Evolutionary conservation across 495 filamentous ascomycete species (phyloP).

Genomic region (Trichoderma reesei): DNA sequence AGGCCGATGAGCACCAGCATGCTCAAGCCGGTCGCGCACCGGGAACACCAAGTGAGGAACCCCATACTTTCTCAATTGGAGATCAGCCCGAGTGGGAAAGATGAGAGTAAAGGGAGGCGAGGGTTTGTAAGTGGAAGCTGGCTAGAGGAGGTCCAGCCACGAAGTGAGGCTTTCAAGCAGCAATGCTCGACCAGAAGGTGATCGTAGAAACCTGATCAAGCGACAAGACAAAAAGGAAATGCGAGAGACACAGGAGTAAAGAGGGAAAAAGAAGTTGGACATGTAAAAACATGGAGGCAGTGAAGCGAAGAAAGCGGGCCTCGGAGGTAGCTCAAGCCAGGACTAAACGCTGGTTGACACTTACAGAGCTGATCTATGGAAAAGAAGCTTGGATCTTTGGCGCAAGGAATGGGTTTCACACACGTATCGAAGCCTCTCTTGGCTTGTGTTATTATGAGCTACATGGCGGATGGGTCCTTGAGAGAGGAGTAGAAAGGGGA

Average conservation of each 20-base stretch:
- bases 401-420: neutral
- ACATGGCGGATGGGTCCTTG: neutral
- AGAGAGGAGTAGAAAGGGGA: neutral
- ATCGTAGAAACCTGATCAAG: conserved; percentile 16
- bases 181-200: conserved; percentile 9
- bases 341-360: neutral
- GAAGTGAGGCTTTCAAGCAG: neutral
- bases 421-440: neutral
- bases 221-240: conserved; percentile 15
- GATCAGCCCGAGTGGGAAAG: neutral
- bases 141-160: neutral
- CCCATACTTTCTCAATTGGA: conserved; percentile 27
- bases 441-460: neutral
- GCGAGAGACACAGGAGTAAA: conserved; percentile 14
- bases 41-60: conserved; percentile 38
- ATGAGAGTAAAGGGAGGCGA: conserved; percentile 3
- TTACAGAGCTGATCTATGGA: conserved; percentile 1
- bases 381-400: neutral
- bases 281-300: conserved; percentile 7
- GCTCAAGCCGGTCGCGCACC: conserved; percentile 37
- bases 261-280: conserved; percentile 16
- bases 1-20: conserved; percentile 35
- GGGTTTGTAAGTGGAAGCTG: neutral
- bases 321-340: neutral
- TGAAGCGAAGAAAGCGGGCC: conserved; percentile 5